phyloP scores from a whole-genome alignment of 2,329 filamentous ascomycete genomes.

The Sporothrix sp. region DNA sequence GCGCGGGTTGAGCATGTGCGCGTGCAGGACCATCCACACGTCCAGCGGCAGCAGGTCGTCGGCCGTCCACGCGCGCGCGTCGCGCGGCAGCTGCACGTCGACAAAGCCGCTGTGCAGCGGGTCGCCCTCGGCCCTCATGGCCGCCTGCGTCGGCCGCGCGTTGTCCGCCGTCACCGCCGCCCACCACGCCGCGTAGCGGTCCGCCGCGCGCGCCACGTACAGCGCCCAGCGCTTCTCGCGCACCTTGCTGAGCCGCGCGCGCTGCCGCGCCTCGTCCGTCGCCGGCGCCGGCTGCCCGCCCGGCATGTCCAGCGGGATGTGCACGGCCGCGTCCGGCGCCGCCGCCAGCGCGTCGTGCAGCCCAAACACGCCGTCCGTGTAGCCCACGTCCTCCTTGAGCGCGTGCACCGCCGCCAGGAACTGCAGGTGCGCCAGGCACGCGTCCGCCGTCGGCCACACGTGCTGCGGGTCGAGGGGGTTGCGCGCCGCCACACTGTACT shows the following conservation, averaged over 20 bases:
- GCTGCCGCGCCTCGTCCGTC: conserved; percentile 26
- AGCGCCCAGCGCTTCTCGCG: conserved; percentile 66
- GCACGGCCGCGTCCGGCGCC: conserved; percentile 6
- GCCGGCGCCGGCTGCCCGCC: conserved; percentile 5
- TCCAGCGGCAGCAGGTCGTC: conserved; percentile 34
- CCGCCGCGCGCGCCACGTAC: conserved; percentile 57
- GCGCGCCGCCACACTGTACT: no score
- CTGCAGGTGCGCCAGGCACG: conserved; percentile 65
- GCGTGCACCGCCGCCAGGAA: conserved; percentile 58
- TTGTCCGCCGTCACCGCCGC: conserved; percentile 3
- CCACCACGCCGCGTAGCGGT: conserved; percentile 62
- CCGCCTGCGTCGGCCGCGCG: conserved; percentile 24
- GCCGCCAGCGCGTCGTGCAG: conserved; percentile 41
- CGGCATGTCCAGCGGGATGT: conserved; percentile 1
- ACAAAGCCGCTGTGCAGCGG: conserved; percentile 27
- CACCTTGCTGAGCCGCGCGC: conserved; percentile 40
- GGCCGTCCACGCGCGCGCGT: not conserved
- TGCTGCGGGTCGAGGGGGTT: not conserved
- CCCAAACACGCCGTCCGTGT: conserved; percentile 56
- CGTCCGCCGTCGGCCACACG: conserved; percentile 28
- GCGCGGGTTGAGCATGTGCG: conserved; percentile 68
- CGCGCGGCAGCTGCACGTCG: conserved; percentile 11
- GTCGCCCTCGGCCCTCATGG: conserved; percentile 24
- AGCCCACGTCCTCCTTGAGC: conserved; percentile 57
- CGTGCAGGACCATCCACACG: conserved; percentile 71